Conservation (phyloP, 2,329 filamentous ascomycete species). For the Drechmeria coniospora region DNA sequence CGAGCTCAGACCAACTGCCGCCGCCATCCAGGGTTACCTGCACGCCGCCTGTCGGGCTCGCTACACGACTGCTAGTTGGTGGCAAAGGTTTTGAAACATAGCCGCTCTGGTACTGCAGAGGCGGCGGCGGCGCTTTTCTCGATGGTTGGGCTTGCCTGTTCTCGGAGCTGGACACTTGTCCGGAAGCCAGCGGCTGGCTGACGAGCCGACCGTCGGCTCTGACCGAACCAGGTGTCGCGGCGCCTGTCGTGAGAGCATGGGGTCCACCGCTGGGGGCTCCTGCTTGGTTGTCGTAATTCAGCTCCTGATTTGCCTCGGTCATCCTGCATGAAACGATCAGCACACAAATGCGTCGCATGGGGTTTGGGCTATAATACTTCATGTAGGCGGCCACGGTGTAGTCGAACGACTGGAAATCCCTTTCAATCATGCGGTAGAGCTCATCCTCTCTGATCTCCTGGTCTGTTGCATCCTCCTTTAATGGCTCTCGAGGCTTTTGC, state of each 20-base stretch:
- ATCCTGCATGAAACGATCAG: slow-evolving; percentile 18
- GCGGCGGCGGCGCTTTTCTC: slow-evolving; percentile 21
- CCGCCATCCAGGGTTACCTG: slow-evolving; percentile 83
- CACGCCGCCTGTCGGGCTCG: slow-evolving; percentile 67
- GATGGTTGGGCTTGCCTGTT: slow-evolving; percentile 11
- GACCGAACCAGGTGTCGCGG: slow-evolving; percentile 25
- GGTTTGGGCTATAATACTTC: slow-evolving; percentile 30
- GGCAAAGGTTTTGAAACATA: slow-evolving; percentile 31
- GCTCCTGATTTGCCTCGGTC: slow-evolving; percentile 13
- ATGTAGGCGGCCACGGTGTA: slow-evolving; percentile 74
- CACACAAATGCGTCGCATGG: background rate
- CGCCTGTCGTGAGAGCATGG: slow-evolving; percentile 37
- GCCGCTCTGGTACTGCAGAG: slow-evolving; percentile 31
- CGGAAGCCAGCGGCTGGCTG: slow-evolving; percentile 5
- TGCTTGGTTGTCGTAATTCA: slow-evolving; percentile 6
- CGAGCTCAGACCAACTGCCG: slow-evolving; percentile 82
- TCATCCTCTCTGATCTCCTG: slow-evolving; percentile 93
- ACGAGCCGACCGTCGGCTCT: slow-evolving; percentile 1
- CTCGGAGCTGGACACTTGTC: slow-evolving; percentile 8
- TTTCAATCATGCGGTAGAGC: slow-evolving; percentile 85
- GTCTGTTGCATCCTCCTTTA: slow-evolving; percentile 88
- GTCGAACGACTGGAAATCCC: slow-evolving; percentile 86
- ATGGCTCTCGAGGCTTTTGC: slow-evolving; percentile 80
- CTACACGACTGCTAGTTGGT: slow-evolving; percentile 51
- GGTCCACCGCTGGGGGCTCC: slow-evolving; percentile 10